Evolutionary conservation across 495 filamentous ascomycete species (phyloP).

Genomic region (Pseudotulostoma volvatum): DNA sequence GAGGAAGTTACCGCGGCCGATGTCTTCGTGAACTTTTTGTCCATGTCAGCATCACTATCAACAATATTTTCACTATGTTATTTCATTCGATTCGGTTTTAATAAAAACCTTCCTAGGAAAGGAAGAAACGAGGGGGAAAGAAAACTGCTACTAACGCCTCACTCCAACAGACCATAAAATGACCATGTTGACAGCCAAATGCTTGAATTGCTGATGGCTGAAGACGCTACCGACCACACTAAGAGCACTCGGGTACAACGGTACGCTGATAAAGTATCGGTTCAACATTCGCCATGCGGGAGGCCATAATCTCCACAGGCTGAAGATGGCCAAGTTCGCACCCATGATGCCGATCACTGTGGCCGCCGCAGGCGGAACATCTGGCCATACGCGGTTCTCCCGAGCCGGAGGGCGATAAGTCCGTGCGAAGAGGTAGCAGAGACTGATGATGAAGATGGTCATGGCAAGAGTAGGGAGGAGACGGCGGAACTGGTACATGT

Average conservation of each 20-base stretch:
- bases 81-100: too few species aligned
- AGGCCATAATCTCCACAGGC: slow-evolving; percentile 48
- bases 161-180: slow-evolving; percentile 42
- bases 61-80: too few species aligned
- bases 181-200: slow-evolving; percentile 58
- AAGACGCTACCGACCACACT: slow-evolving; percentile 57
- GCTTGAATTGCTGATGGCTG: slow-evolving; percentile 54
- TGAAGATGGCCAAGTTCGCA: slow-evolving; percentile 44
- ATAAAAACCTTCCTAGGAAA: too few species aligned
- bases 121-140: too few species aligned
- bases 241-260: slow-evolving; percentile 48
- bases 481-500: slow-evolving; percentile 42
- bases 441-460: slow-evolving; percentile 31
- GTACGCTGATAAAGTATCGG: slow-evolving; percentile 55
- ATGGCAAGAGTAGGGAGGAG: slow-evolving; percentile 49
- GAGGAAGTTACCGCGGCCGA: slow-evolving; percentile 74
- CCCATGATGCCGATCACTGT: slow-evolving; percentile 53
- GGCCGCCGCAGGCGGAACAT: slow-evolving; percentile 61
- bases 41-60: too few species aligned
- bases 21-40: slow-evolving; percentile 56
- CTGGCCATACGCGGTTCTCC: slow-evolving; percentile 48
- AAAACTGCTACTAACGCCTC: slow-evolving; percentile 23
- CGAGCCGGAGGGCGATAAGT: slow-evolving; percentile 46
- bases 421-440: slow-evolving; percentile 36
- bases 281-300: slow-evolving; percentile 60